Conservation (phyloP, 768 basidiomycete genomes). For the Psilocybe sp. region DNA sequence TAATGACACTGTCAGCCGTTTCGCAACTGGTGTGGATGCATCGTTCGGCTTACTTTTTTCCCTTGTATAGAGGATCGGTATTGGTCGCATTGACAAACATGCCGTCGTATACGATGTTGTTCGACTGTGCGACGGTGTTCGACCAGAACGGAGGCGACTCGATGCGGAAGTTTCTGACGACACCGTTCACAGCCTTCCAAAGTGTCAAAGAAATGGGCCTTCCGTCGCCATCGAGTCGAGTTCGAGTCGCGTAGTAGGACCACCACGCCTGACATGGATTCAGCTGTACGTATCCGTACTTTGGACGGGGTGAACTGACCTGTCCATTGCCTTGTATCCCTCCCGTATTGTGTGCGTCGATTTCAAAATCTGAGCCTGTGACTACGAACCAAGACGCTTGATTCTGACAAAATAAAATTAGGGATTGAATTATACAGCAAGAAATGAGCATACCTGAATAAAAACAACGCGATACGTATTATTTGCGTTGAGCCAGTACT, state of each 20-base stretch:
- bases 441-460: conserved; percentile 39
- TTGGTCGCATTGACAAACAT: conserved; percentile 60
- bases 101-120: conserved; percentile 49
- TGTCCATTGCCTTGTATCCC: conserved; percentile 63
- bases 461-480: conserved; percentile 62
- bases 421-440: background rate
- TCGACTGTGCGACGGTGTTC: conserved; percentile 51
- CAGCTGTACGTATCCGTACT: background rate
- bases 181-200: conserved; percentile 38
- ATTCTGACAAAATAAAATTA: conserved; percentile 27
- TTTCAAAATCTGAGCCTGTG: conserved; percentile 50
- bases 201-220: conserved; percentile 56
- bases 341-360: conserved; percentile 54
- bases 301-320: conserved; percentile 18
- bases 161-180: conserved; percentile 47
- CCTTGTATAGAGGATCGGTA: conserved; percentile 44
- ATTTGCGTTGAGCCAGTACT: conserved; percentile 52
- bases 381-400: conserved; percentile 68
- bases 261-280: conserved; percentile 43
- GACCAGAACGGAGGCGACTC: conserved; percentile 61
- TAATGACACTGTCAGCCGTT: background rate
- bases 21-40: background rate
- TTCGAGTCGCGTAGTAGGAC: conserved; percentile 46
- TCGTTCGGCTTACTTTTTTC: conserved; percentile 40
- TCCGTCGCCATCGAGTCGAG: conserved; percentile 52